A percentile compares a stretch with the other conserved stretches of the same genome.
These are phyloP conservation scores for Magnaporthiopsis rhizophila DNA, from an alignment of 2,329 filamentous ascomycete genomes.

Conservation along the genomic window DNA sequence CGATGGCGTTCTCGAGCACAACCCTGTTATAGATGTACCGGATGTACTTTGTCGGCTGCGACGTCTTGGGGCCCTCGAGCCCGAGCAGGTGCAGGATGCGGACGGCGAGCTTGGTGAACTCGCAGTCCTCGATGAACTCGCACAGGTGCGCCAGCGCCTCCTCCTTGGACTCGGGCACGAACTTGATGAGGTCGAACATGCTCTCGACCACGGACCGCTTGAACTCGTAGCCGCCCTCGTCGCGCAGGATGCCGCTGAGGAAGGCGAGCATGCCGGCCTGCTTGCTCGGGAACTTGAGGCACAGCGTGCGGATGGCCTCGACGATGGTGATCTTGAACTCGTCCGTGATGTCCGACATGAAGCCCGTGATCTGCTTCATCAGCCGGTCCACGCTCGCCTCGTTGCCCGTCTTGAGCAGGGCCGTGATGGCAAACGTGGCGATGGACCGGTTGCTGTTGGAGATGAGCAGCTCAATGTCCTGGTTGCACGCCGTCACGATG, in stretches of 20 bases:
- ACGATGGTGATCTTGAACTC: slow-evolving; percentile 99
- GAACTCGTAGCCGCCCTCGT: slow-evolving; percentile 97
- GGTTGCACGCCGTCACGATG: slow-evolving; percentile 88
- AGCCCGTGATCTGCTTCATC: slow-evolving; percentile 97
- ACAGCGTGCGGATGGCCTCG: slow-evolving; percentile 92
- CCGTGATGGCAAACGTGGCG: slow-evolving; percentile 96
- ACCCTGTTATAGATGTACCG: slow-evolving; percentile 99
- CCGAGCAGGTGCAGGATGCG: slow-evolving; percentile 91
- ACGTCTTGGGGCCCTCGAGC: slow-evolving; percentile 88
- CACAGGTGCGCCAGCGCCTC: slow-evolving; percentile 88
- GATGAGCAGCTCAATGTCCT: slow-evolving; percentile 93
- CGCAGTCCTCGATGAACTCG: slow-evolving; percentile 99
- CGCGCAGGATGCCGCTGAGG: slow-evolving; percentile 90
- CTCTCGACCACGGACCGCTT: slow-evolving; percentile 96
- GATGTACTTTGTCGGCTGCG: slow-evolving; percentile 96
- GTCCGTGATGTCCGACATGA: slow-evolving; percentile 98
- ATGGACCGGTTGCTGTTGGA: slow-evolving; percentile 96
- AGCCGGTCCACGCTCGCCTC: slow-evolving; percentile 93
- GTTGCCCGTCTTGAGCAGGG: slow-evolving; percentile 94
- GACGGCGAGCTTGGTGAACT: slow-evolving; percentile 96
- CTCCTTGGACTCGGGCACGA: slow-evolving; percentile 80
- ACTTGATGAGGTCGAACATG: slow-evolving; percentile 99
- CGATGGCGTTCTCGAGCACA: slow-evolving; percentile 92
- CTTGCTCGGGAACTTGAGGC: slow-evolving; percentile 96
- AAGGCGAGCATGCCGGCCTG: slow-evolving; percentile 97